Base-by-base conservation (phyloP, 208 protist genomes). In the Acanthamoeba sp. region DNA sequence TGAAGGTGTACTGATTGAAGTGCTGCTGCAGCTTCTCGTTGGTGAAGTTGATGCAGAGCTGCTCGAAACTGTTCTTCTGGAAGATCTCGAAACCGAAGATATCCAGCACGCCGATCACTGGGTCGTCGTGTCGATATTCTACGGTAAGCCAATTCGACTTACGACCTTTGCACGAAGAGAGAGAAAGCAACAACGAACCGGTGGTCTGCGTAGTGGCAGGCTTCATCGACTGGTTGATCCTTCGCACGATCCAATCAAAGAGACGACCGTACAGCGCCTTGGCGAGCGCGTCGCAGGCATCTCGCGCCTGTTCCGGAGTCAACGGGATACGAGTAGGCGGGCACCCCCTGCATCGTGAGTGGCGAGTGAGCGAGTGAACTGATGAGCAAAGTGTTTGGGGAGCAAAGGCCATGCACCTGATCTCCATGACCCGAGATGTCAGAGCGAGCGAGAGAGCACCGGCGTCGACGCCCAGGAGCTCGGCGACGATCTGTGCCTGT, bases 31-130 rank as follows among this genome's bases (percentile, higher is more conserved):
- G 48, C 71, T 84, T 97, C 80, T 98, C 97, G 78, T 98, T 98
- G 76, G 96, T 96, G 57, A 96, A 98, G 93, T 98, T 98, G 95
- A 98, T 98, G 69, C 97, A 98, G 10, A 98, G 73, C 85, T 98
- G 97, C 85, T 98, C 97, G 57, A 98, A 98, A 20, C 62, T 92
- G 95, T 98, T 98, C 45, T 95, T 64, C 38, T 97, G 64, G 95
- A 99, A 99, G 84, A 97, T 97, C 96, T 99, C 98, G 48, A 93
- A 93, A 55, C 88, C 88, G 93, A 96, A 97, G 78, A 97, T 96
- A 80, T 97, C 96, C 1, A 97, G 89, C 27, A 97, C 94, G 80
- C 96, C 84, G 38, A 69, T 71, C 9, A 69, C 50, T 2, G 52
- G 20, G 52, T 59, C 3, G 85, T 71, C 40, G 52, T 87, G 4